phyloP scores from a whole-genome alignment of 164 flowering plant species.

The Taxillus chinensis region DNA sequence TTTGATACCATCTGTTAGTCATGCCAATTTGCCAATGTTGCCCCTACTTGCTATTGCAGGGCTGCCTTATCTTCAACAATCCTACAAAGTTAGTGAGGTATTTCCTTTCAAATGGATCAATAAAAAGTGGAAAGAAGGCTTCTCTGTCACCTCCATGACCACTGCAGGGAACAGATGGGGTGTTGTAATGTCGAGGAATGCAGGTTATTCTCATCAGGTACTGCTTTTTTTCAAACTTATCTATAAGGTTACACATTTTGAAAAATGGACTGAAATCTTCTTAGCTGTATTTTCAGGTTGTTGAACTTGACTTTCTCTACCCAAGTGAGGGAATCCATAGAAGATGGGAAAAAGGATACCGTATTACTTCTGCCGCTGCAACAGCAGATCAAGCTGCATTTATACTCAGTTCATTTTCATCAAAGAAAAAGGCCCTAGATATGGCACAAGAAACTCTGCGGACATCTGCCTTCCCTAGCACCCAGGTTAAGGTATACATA shows the following conservation, averaged over 20 bases:
- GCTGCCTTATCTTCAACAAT: slow-evolving; percentile 42
- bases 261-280: slow-evolving; percentile 1
- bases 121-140: slow-evolving; percentile 73
- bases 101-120: slow-evolving; percentile 70
- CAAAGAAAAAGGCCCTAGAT: slow-evolving; percentile 35
- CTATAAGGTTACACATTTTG: not conserved
- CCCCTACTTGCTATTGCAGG: slow-evolving; percentile 16
- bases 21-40: too few relatives aligned
- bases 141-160: slow-evolving; percentile 54
- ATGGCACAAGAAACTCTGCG: slow-evolving; percentile 55
- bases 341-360: slow-evolving; percentile 52
- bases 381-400: slow-evolving; percentile 62
- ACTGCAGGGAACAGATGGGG: slow-evolving; percentile 60
- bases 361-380: slow-evolving; percentile 51
- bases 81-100: slow-evolving; percentile 57
- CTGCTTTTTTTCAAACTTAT: not conserved
- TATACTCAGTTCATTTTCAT: slow-evolving; percentile 33
- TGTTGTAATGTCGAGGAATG: slow-evolving; percentile 55
- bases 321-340: slow-evolving; percentile 63
- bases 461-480: slow-evolving; percentile 44
- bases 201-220: slow-evolving; percentile 56
- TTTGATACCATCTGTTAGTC: too few relatives aligned
- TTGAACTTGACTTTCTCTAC: slow-evolving; percentile 56
- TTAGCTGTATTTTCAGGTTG: slow-evolving; percentile 31
- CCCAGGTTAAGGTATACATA: slow-evolving; percentile 49